phyloP scores from a whole-genome alignment of 352 stramenopile genomes.

The Peronosclerospora sorghi region DNA sequence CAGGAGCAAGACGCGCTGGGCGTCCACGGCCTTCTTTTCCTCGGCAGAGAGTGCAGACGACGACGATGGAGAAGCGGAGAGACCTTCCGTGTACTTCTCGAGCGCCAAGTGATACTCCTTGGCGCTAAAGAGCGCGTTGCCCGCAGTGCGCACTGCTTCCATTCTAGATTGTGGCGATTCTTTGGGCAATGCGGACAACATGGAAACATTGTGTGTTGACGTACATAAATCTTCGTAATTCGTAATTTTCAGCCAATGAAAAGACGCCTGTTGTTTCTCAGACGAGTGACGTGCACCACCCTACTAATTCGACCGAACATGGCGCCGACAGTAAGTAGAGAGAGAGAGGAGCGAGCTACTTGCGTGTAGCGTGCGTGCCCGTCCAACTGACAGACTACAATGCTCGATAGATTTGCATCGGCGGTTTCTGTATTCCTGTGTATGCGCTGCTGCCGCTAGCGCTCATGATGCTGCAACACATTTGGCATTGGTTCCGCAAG shows the following conservation, averaged over 20 bases:
- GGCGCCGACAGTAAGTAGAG: conserved; percentile 21
- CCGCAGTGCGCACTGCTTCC: conserved; percentile 50
- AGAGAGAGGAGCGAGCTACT: too few species aligned
- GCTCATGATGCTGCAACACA: conserved; percentile 53
- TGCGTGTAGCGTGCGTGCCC: too few species aligned
- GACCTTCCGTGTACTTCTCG: conserved; percentile 54
- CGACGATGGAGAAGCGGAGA: conserved; percentile 11
- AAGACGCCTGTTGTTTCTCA: too few species aligned
- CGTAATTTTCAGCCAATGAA: too few species aligned
- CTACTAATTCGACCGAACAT: too few species aligned
- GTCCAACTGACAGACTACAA: too few species aligned
- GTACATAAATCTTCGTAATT: too few species aligned
- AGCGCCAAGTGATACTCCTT: conserved; percentile 53
- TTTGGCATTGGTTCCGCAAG: conserved; percentile 63
- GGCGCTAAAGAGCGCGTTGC: conserved; percentile 65
- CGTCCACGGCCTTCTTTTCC: conserved; percentile 10
- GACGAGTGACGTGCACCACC: too few species aligned
- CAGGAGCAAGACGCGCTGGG: conserved; percentile 52
- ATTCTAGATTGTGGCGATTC: conserved; percentile 9
- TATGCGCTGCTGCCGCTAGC: conserved; percentile 66
- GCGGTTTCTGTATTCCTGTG: conserved; percentile 62
- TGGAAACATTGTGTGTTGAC: too few species aligned
- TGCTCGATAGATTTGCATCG: conserved; percentile 59
- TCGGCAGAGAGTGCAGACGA: conserved; percentile 7
- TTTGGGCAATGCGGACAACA: too few species aligned